These are phyloP conservation scores for Stagonosporopsis rhizophila DNA, from an alignment of 2,329 filamentous ascomycete genomes.

Conservation along the genomic window DNA sequence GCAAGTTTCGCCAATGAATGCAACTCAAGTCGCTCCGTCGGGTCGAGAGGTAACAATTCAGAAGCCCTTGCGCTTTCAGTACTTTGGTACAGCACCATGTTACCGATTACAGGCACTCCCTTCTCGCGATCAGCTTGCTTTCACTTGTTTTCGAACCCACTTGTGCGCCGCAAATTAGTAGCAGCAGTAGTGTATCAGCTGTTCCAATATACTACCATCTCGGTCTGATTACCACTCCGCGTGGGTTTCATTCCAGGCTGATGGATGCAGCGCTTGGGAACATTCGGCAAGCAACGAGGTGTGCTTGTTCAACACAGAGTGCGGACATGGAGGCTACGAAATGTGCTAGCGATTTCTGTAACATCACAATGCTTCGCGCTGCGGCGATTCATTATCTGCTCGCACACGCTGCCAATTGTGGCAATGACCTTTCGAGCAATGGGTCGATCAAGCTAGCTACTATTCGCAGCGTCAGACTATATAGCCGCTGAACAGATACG, in stretches of 20 bases:
- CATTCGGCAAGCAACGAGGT: not conserved
- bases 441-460: not conserved
- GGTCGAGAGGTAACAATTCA: too few relatives aligned
- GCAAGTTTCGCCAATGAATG: not conserved
- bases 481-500: not conserved
- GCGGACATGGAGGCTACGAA: not conserved
- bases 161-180: not conserved
- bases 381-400: not conserved
- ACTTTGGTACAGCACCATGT: not conserved
- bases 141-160: not conserved
- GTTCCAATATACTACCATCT: not conserved
- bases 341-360: not conserved
- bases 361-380: not conserved
- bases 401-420: constrained; percentile 2
- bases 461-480: not conserved
- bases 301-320: not conserved
- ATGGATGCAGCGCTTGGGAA: not conserved
- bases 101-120: not conserved
- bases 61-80: too few relatives aligned
- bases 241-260: not conserved
- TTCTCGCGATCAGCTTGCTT: not conserved
- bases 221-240: not conserved
- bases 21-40: not conserved
- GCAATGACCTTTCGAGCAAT: not conserved
- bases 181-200: not conserved